Base-by-base conservation (phyloP, 805 yeast species). In the Kuraishia cidri region DNA sequence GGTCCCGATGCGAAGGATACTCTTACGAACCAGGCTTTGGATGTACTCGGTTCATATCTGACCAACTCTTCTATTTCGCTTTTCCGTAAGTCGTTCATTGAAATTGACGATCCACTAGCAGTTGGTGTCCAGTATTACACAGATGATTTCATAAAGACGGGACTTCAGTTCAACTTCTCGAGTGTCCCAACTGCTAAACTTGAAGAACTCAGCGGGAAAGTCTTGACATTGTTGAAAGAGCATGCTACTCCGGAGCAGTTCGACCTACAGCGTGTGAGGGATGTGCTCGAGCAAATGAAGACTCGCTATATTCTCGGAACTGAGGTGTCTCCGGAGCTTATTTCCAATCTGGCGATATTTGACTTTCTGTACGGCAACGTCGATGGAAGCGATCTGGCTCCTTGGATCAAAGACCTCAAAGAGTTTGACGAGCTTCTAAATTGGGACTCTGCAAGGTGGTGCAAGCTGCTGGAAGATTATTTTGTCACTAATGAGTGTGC, bases 321-420 rank as follows among this genome's bases (percentile, higher is more conserved):
- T 24, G 94, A 83, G 53, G 75, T 71, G 38, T 69, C 74, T 15
- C 68, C 88, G 3, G 70, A 70, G 17, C 59, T 65, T 4, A 61
- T 87, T 33, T 69, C 86, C 1, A 72, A 70, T 28, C 63, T 77
- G 37, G 86, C 87, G 6, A 80, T 86, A 32, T 66, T 66, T 24
- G 94, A 85, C 45, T 90, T 86, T 52, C 48, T 86, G 7, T 92
- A 90, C 48, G 95, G 96, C 31, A 62, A 73, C 30, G 44, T 53
- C 2, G 75, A 74, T 36, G 83, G 83, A 2, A 52, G 69, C 5
- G 75, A 76, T 34, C 59, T 90, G 37, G 54, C 60, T 3, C 52
- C 54, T n/a, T 72, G 80, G 66, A 42, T 74, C 16, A 66, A 70
- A 38, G 64, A 69, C 32, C 56, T 84, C 32, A 45, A 55, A 7